Percentiles rank a stretch among this genome's conserved stretches.
Conservation (phyloP, 352 stramenopile species). For the Globisporangium barbulae region DNA sequence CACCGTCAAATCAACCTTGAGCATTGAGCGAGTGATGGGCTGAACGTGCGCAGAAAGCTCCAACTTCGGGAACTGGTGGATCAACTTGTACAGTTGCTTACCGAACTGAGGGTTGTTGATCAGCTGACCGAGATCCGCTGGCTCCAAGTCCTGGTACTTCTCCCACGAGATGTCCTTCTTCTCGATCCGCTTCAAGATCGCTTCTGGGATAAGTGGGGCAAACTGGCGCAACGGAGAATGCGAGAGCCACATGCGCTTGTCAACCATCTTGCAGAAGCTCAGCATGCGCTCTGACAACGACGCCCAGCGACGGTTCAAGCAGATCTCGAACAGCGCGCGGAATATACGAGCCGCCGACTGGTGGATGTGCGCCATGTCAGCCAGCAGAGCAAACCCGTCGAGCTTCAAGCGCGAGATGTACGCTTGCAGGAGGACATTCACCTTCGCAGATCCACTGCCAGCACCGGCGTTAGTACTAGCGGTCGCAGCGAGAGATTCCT, state of each 20-base stretch:
- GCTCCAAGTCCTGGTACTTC: constrained; percentile 96
- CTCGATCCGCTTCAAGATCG: constrained; percentile 96
- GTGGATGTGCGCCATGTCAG: constrained; percentile 99
- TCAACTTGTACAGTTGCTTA: constrained; percentile 97
- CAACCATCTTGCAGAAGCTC: constrained; percentile 99
- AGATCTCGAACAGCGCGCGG: constrained; percentile 99
- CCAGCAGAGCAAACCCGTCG: constrained; percentile 97
- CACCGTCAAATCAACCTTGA: constrained; percentile 95
- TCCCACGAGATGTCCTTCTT: constrained; percentile 99
- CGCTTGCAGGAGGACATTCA: constrained; percentile 99
- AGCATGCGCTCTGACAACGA: constrained; percentile 94
- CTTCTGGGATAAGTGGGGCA: constrained; percentile 88
- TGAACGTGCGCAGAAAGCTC: constrained; percentile 96
- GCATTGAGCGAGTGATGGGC: constrained; percentile 97
- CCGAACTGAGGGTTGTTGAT: constrained; percentile 98
- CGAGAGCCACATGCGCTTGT: constrained; percentile 97
- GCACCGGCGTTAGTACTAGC: constrained; percentile 30
- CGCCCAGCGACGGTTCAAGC: constrained; percentile 94
- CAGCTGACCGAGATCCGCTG: constrained; percentile 96
- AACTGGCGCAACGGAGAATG: constrained; percentile 98
- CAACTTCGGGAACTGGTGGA: constrained; percentile 98
- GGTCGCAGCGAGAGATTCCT: constrained; percentile 86
- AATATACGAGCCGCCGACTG: constrained; percentile 98
- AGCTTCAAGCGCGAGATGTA: constrained; percentile 98
- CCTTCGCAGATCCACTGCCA: constrained; percentile 90